Evolutionary conservation across 306 rosid genomes (phyloP).

Genomic region (Mucuna pruriens): DNA sequence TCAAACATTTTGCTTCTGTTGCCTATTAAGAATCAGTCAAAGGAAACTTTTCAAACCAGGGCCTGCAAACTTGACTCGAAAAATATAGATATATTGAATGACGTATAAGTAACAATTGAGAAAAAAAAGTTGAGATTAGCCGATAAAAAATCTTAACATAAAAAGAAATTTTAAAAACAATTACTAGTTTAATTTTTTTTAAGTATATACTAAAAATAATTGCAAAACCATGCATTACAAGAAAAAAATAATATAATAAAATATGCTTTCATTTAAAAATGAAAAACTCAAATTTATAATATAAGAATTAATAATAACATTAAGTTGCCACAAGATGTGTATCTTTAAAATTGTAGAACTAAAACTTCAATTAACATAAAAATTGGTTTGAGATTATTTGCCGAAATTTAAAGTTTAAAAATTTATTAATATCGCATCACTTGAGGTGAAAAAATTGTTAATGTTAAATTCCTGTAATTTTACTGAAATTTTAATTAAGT

Average conservation of each 20-base stretch:
- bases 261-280: neutral
- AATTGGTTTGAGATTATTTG: neutral
- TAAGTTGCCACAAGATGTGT: neutral
- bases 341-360: neutral
- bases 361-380: neutral
- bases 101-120: neutral
- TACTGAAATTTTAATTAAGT: neutral
- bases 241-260: neutral
- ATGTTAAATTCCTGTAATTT: too few relatives aligned
- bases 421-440: neutral
- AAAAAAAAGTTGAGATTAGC: neutral
- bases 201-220: neutral
- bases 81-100: neutral
- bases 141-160: neutral
- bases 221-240: neutral
- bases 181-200: neutral
- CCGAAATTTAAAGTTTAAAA: neutral
- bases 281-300: neutral
- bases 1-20: neutral
- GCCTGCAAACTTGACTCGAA: conserved; percentile 14
- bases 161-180: neutral
- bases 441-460: neutral
- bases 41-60: neutral
- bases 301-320: neutral
- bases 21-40: neutral